Base-by-base conservation (phyloP, 1,139 yeast species). In the Waltiozyma sp. region DNA sequence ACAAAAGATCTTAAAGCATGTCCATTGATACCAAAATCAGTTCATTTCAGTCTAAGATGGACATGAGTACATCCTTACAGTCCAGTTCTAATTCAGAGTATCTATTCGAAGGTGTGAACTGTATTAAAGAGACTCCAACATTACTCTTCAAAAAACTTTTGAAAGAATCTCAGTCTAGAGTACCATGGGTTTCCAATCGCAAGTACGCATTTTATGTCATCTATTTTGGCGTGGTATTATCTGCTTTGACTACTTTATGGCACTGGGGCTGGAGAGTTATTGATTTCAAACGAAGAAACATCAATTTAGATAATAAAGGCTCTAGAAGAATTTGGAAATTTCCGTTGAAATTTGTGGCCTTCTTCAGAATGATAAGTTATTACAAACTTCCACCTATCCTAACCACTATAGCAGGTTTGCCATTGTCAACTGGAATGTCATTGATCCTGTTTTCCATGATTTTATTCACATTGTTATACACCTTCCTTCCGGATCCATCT, bases 401-500 rank as follows among this genome's bases (percentile, higher is more conserved):
- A 6, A 62, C 71, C 33, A 60, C 62, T 39, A 55, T 55, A 35
- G 61, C 73, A 2, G 77, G 79, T 2, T 56, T 76, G 16, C 84
- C 84, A 1, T 60, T 68, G 3, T 72, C 80, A 3, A 51, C 70
- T 8, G 82, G 81, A 0, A 62, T 72, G 7, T 49, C 69, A 1
- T 43, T 73, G n/a, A 57, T 72, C 38, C 54, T 75, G 38, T 44
- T 58, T 4, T 64, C 63, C 0, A 63, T 75, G 1, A 54, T 71
- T 2, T 47, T 74, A n/a, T 77, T 72, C 54, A 50, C 73, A 40
- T 54, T 69, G 13, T 68, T 75, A 43, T 71, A 68, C 53, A 59
- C 71, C 24, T 66, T 68, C 42, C 53, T 61, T 23, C 84, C 83
- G 4, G 77, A 72, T 45, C 13, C 28, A 6, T 4, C 7, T 7